Evolutionary conservation across 2,329 filamentous ascomycete genomes (phyloP).

Genomic region (Simplicillium aogashimaense): DNA sequence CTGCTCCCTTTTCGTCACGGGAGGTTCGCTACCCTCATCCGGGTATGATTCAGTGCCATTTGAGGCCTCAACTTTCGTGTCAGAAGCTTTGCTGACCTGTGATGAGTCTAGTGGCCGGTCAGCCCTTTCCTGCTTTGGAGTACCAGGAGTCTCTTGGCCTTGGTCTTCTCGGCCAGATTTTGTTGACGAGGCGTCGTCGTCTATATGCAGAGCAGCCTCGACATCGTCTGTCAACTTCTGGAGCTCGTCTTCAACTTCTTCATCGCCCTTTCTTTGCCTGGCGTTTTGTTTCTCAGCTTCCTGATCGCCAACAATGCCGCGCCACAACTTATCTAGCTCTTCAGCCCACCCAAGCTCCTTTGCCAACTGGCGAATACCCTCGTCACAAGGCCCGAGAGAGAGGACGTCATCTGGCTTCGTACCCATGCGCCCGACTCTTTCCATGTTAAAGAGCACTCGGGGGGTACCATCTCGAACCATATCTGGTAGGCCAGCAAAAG

Average conservation of each 20-base stretch:
- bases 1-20: no score
- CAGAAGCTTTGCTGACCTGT: no score
- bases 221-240: slow-evolving; percentile 25
- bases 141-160: no score
- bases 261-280: slow-evolving; percentile 17
- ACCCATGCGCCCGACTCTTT: slow-evolving; percentile 72
- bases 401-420: slow-evolving; percentile 74
- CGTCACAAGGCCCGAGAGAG: slow-evolving; percentile 73
- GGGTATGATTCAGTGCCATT: no score
- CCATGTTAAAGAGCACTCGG: slow-evolving; percentile 78
- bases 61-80: no score
- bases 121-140: no score
- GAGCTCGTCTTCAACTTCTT: slow-evolving; percentile 33
- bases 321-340: slow-evolving; percentile 73
- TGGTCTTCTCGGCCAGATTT: no score
- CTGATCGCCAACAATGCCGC: slow-evolving; percentile 51
- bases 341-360: slow-evolving; percentile 74
- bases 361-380: slow-evolving; percentile 68
- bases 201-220: slow-evolving; percentile 20
- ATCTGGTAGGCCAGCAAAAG: slow-evolving; percentile 73
- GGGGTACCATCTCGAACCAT: slow-evolving; percentile 54
- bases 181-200: slow-evolving; percentile 9
- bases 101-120: no score
- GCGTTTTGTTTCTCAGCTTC: slow-evolving; percentile 39
- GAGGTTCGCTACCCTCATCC: no score